These are phyloP conservation scores for Exophiala aquamarina DNA, from an alignment of 2,329 filamentous ascomycete species.

Conservation along the genomic window DNA sequence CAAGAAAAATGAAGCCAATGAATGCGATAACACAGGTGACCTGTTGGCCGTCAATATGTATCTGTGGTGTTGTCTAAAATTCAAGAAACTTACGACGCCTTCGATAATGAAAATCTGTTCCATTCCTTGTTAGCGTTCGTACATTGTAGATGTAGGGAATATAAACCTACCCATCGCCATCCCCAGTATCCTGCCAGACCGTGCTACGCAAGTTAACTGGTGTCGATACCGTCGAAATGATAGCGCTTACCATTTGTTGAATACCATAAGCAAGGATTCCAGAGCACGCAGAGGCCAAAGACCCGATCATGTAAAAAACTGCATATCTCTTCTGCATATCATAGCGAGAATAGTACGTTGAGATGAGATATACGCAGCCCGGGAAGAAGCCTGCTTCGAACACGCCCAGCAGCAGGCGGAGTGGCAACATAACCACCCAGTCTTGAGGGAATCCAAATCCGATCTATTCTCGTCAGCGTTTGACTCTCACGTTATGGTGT, in stretches of 20 bases:
- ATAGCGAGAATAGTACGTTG: slow-evolving; percentile 17
- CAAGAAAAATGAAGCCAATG: slow-evolving; percentile 34
- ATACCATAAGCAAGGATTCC: slow-evolving; percentile 47
- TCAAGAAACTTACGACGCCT: slow-evolving; percentile 8
- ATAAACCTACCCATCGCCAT: slow-evolving; percentile 1
- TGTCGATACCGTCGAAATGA: not conserved
- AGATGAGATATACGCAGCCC: slow-evolving; percentile 65
- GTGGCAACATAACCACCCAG: slow-evolving; percentile 26
- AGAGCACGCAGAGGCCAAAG: slow-evolving; percentile 46
- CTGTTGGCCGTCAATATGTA: not conserved
- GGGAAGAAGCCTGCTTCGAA: slow-evolving; percentile 70
- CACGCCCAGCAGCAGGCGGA: slow-evolving; percentile 55
- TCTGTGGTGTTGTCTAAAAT: not conserved
- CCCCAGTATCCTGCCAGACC: slow-evolving; percentile 4
- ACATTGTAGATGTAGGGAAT: not conserved
- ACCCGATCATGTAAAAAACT: slow-evolving; percentile 51
- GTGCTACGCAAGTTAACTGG: not conserved
- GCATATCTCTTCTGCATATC: slow-evolving; percentile 40
- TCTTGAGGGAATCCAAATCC: slow-evolving; percentile 28
- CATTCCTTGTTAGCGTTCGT: slow-evolving; percentile 10
- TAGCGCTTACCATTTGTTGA: slow-evolving; percentile 33
- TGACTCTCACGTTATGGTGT: too few relatives aligned
- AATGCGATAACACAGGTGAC: slow-evolving; percentile 28
- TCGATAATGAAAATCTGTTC: slow-evolving; percentile 17
- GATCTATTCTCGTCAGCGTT: too few relatives aligned